Conservation (phyloP, 2,329 filamentous ascomycete genomes). For the Alternaria hordeiaustralica region DNA sequence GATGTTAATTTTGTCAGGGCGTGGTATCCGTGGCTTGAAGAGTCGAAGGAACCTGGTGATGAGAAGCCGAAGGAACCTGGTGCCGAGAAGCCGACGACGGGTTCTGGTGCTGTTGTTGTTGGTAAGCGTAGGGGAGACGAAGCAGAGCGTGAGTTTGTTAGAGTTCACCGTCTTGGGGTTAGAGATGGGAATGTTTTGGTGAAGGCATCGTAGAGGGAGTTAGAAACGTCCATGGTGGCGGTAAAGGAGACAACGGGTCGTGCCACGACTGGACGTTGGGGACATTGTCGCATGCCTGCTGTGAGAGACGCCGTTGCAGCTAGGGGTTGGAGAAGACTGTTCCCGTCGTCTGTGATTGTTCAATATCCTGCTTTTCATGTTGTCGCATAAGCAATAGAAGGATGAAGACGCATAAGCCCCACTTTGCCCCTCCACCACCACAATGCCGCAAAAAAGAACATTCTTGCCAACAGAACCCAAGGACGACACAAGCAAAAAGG, state of each 20-base stretch:
- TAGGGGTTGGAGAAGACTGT: not conserved
- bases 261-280: not conserved
- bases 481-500: not conserved
- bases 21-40: not conserved
- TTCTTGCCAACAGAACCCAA: not conserved
- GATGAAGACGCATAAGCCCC: not conserved
- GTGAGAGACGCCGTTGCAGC: not conserved
- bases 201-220: not conserved
- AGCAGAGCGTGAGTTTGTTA: not conserved
- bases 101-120: not conserved
- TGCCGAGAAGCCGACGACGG: not conserved
- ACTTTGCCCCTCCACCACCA: not conserved
- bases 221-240: not conserved
- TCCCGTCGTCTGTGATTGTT: not conserved
- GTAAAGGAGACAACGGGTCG: not conserved
- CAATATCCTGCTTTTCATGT: not conserved
- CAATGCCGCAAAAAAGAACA: not conserved
- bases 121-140: not conserved
- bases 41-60: not conserved
- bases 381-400: not conserved
- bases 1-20: conserved; percentile 1
- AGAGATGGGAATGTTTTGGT: not conserved
- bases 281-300: not conserved
- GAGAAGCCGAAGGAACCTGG: not conserved
- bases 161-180: not conserved